Percentiles rank a stretch among this genome's conserved stretches.
phyloP scores from a whole-genome alignment of 345 rosid genomes.

The Lumnitzera littorea region DNA sequence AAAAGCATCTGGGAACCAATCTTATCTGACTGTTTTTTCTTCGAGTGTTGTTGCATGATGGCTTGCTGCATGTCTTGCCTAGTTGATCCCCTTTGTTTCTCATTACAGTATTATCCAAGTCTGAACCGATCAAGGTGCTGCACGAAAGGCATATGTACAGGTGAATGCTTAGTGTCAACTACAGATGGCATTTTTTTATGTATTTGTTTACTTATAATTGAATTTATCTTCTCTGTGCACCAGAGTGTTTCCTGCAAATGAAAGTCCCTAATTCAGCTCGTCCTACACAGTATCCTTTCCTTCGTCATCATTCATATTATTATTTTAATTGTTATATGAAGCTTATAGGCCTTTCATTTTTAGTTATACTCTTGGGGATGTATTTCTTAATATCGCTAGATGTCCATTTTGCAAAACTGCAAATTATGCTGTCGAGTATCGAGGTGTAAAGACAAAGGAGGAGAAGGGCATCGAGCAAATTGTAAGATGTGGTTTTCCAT shows the following conservation, averaged over 20 bases:
- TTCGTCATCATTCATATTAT: not conserved
- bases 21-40: not conserved
- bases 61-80: not conserved
- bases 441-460: slow-evolving; percentile 91
- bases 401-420: slow-evolving; percentile 98
- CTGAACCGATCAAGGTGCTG: slow-evolving; percentile 96
- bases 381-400: slow-evolving; percentile 55
- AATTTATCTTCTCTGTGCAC: slow-evolving; percentile 16
- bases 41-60: not conserved
- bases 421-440: slow-evolving; percentile 92
- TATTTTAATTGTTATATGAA: not conserved
- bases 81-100: slow-evolving; percentile 9
- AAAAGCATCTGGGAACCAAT: too few relatives aligned
- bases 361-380: slow-evolving; percentile 10
- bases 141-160: slow-evolving; percentile 95
- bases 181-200: slow-evolving; percentile 4
- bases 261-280: slow-evolving; percentile 87
- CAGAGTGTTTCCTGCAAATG: slow-evolving; percentile 99
- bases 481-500: slow-evolving; percentile 38
- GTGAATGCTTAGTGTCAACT: slow-evolving; percentile 20
- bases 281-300: slow-evolving; percentile 96
- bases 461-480: slow-evolving; percentile 94
- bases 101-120: slow-evolving; percentile 79
- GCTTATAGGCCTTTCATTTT: not conserved
- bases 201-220: slow-evolving; percentile 1